Conservation (phyloP, 108 stramenopile genomes). For the Cyclotella kingstonii region DNA sequence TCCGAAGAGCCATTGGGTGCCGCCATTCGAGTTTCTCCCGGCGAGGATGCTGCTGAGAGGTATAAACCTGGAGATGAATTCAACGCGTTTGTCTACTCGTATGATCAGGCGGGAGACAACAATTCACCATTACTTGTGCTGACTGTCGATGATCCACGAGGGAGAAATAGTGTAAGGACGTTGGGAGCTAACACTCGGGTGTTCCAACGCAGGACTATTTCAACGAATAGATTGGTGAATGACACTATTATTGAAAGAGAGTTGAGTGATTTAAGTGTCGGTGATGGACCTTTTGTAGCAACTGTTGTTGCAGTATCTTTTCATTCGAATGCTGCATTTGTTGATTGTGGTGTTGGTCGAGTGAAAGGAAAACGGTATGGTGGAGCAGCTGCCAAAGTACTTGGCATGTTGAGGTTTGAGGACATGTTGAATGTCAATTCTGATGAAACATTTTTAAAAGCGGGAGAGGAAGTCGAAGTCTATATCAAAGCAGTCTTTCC, state of each 20-base stretch:
- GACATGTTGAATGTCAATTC: conserved; percentile 43
- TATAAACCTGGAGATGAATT: conserved; percentile 60
- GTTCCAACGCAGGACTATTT: conserved; percentile 20
- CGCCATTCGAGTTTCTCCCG: conserved; percentile 62
- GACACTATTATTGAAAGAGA: conserved; percentile 16
- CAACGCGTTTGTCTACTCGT: conserved; percentile 64
- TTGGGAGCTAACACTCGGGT: conserved; percentile 33
- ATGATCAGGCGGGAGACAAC: conserved; percentile 64
- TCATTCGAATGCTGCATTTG: conserved; percentile 56
- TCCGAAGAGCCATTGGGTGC: conserved; percentile 57
- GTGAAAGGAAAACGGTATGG: conserved; percentile 34
- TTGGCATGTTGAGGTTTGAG: conserved; percentile 68
- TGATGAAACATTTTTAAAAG: conserved; percentile 35
- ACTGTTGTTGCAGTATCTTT: conserved; percentile 68
- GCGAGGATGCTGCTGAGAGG: conserved; percentile 52
- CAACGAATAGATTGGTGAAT: conserved; percentile 2
- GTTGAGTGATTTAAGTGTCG: conserved; percentile 50
- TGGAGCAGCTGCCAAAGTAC: conserved; percentile 47
- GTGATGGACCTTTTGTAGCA: conserved; percentile 66
- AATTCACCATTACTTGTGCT: conserved; percentile 66
- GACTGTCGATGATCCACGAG: conserved; percentile 58
- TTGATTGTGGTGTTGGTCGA: conserved; percentile 76
- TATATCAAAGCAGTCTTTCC: conserved; percentile 70
- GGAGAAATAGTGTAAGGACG: conserved; percentile 22
- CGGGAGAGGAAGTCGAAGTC: conserved; percentile 68